A percentile compares a stretch with the other conserved stretches of the same genome.
These are phyloP conservation scores for Tricholoma terreum DNA, from an alignment of 768 basidiomycete species.

Conservation along the genomic window DNA sequence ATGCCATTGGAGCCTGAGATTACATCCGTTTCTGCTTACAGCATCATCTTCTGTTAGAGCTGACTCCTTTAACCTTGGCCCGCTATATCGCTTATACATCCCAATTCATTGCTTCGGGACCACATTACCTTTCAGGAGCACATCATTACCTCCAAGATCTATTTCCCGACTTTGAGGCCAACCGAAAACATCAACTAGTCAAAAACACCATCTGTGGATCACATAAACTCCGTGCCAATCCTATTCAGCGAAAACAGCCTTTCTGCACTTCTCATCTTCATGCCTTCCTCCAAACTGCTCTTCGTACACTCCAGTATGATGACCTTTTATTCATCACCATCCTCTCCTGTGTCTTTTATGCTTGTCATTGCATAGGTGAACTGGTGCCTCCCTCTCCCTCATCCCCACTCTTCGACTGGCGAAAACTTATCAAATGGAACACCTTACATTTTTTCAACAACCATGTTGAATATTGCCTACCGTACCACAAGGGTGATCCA, in stretches of 20 bases:
- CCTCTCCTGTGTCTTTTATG: not conserved
- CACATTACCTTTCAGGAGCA: slow-evolving; percentile 7
- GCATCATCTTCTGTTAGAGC: slow-evolving; percentile 14
- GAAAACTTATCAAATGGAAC: no score
- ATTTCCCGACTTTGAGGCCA: not conserved
- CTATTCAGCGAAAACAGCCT: not conserved
- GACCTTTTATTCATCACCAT: not conserved
- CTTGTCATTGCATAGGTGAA: not conserved
- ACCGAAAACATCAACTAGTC: not conserved
- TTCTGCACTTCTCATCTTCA: not conserved
- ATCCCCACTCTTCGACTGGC: no score
- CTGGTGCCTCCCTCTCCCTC: not conserved
- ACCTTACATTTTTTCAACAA: not conserved
- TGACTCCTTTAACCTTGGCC: slow-evolving; percentile 14
- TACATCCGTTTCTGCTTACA: slow-evolving; percentile 16
- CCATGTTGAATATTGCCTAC: not conserved
- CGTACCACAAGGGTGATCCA: no score
- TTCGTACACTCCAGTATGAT: not conserved
- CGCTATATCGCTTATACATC: slow-evolving; percentile 16
- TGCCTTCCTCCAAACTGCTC: not conserved
- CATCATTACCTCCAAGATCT: not conserved
- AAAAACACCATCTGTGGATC: not conserved
- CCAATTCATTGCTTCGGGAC: no score
- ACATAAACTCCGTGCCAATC: not conserved
- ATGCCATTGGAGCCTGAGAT: slow-evolving; percentile 19